Evolutionary conservation across 169 alveolate species (phyloP), one percentile per base, ranked within the genome.

Genomic region (Eimeria acervulina): DNA sequence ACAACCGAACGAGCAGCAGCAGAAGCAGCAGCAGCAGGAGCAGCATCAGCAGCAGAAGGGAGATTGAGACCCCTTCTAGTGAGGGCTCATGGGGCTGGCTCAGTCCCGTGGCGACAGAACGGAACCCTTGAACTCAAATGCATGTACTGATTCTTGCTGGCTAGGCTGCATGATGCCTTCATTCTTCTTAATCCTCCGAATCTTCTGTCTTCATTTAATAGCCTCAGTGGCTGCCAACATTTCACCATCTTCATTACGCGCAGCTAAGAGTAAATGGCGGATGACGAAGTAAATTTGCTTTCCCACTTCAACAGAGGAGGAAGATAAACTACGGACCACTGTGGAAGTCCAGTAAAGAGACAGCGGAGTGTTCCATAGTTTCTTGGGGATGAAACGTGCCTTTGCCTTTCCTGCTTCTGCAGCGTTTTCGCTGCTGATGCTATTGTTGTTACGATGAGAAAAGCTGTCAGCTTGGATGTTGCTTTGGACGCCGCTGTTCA

Each of bases 81-180:
- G 91, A 10, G 6, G 52, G 17, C 33, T 83, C 91, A 33, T 44
- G 52, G 72, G 91, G 52, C 28, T 83, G 51, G 91, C 91, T 83
- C 19, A 52, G 91, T 33, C 91, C 91, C 51, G 47, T 83, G 13
- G 72, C 91, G 17, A 83, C 88, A 19, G 88, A 78, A 10, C 13
- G 47, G 17, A 40, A 74, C 85, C 85, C 85, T 36, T 74, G 85
- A 74, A 40, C n/a, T 70, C 47, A 78, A 40, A 78, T 42, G 38
- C 40, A 42, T 42, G 38, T 63, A 38, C 26, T 42, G 15, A 0
- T 44, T 78, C 26, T 26, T n/a, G 61, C 40, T 26, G 63, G 8
- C 33, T 38, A 23, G 40, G 40, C 10, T 10, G 63, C 88, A 78
- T 6, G 5, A 12, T 36, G 2, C 51, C 28, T 7, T 5, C 51